Conservation (phyloP, 495 filamentous ascomycete species). For the Lichenothelia convexa region DNA sequence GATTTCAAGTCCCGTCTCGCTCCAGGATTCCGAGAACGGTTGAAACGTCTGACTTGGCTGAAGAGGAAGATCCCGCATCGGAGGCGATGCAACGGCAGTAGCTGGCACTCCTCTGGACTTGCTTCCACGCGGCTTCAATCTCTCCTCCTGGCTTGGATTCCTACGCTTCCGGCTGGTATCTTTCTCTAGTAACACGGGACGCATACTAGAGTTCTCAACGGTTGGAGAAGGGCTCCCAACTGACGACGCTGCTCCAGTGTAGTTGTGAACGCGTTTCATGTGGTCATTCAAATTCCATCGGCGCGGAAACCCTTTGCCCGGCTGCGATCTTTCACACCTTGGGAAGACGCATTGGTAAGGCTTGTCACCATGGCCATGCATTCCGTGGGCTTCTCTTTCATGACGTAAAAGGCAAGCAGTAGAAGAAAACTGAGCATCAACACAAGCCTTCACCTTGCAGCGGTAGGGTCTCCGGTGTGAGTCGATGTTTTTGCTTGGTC, state of each 20-base stretch:
- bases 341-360: slow-evolving; percentile 70
- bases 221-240: too few species aligned
- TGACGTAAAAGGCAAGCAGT: slow-evolving; percentile 90
- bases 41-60: too few species aligned
- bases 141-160: too few species aligned
- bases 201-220: too few species aligned
- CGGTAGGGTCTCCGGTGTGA: slow-evolving; percentile 87
- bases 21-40: too few species aligned
- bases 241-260: slow-evolving; percentile 23
- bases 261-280: slow-evolving; percentile 84
- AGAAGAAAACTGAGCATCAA: slow-evolving; percentile 69
- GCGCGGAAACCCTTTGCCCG: slow-evolving; percentile 74
- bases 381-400: slow-evolving; percentile 82
- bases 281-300: slow-evolving; percentile 90
- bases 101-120: too few species aligned
- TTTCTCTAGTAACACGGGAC: too few species aligned
- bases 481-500: slow-evolving; percentile 65
- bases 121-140: too few species aligned
- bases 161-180: too few species aligned
- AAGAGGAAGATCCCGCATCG: too few species aligned
- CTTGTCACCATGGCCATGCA: slow-evolving; percentile 86
- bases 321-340: slow-evolving; percentile 62
- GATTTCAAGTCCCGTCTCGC: too few species aligned
- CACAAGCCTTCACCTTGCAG: slow-evolving; percentile 64
- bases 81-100: too few species aligned